phyloP scores from a whole-genome alignment of 192 early-diverging fungal species.

The Piromyces sp. region DNA sequence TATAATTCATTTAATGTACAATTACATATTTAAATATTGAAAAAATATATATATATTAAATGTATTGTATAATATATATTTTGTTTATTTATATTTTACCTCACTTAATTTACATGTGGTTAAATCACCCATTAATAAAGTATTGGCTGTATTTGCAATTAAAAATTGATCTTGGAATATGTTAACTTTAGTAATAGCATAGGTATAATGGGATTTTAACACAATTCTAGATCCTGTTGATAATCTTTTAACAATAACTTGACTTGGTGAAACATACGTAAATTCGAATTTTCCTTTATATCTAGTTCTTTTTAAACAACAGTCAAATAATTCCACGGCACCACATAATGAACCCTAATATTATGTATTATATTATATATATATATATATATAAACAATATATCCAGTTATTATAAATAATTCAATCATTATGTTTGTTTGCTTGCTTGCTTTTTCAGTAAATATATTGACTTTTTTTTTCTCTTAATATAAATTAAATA shows the following conservation, averaged over 20 bases:
- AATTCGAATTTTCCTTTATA: constrained; percentile 58
- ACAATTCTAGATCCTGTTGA: constrained; percentile 47
- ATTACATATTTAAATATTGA: too few relatives aligned
- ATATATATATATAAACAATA: background rate
- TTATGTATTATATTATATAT: background rate
- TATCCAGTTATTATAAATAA: background rate
- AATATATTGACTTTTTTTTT: constrained; percentile 44
- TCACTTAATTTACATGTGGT: constrained; percentile 42
- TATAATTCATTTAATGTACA: too few relatives aligned
- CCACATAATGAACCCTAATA: constrained; percentile 10
- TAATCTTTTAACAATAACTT: constrained; percentile 49
- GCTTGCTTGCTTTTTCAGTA: constrained; percentile 23
- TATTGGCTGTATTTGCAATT: constrained; percentile 42
- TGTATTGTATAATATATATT: too few relatives aligned
- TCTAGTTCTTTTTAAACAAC: constrained; percentile 36
- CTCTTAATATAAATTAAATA: too few relatives aligned
- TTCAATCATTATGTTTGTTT: too few relatives aligned
- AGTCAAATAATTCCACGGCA: constrained; percentile 45
- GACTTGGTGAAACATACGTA: constrained; percentile 40
- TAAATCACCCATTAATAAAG: constrained; percentile 43
- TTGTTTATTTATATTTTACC: too few relatives aligned
- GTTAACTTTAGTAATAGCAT: constrained; percentile 49
- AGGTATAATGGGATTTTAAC: constrained; percentile 45
- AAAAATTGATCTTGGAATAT: constrained; percentile 51
- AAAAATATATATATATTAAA: too few relatives aligned